Percentiles rank a stretch among this genome's conserved stretches.
These are phyloP conservation scores for Penstemon davidsonii DNA, from an alignment of 257 asterid species.

Conservation along the genomic window DNA sequence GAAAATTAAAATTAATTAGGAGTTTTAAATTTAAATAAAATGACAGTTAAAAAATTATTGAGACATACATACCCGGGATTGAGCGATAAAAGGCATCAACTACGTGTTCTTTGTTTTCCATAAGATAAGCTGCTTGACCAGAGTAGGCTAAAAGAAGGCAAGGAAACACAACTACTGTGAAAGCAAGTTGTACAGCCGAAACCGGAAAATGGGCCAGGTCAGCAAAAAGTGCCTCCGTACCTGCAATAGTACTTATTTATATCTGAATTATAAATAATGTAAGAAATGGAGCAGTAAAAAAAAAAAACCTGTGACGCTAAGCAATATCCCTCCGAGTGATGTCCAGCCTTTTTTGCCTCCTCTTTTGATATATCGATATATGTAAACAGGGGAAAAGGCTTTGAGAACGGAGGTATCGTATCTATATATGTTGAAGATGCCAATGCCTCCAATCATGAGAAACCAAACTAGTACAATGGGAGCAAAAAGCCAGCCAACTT, in stretches of 20 bases:
- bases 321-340: slow-evolving; percentile 98
- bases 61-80: slow-evolving; percentile 69
- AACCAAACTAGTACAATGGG: slow-evolving; percentile 94
- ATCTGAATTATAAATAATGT: background rate
- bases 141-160: slow-evolving; percentile 94
- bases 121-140: slow-evolving; percentile 97
- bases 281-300: slow-evolving; percentile 11
- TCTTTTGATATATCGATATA: slow-evolving; percentile 66
- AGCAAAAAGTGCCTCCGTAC: slow-evolving; percentile 98
- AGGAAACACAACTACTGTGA: slow-evolving; percentile 83
- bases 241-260: slow-evolving; percentile 44
- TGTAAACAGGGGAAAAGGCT: slow-evolving; percentile 86
- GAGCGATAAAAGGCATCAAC: slow-evolving; percentile 89
- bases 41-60: too few relatives aligned
- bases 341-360: slow-evolving; percentile 69
- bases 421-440: slow-evolving; percentile 75
- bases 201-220: slow-evolving; percentile 95
- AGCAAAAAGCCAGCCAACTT: slow-evolving; percentile 97
- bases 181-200: slow-evolving; percentile 92
- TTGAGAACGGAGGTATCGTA: slow-evolving; percentile 74
- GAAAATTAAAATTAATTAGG: slow-evolving; percentile 4
- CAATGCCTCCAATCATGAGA: slow-evolving; percentile 89
- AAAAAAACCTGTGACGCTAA: slow-evolving; percentile 83
- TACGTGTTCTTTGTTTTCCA: slow-evolving; percentile 68
- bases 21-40: slow-evolving; percentile 1